Evolutionary conservation across 208 protist genomes (phyloP).

Genomic region (Endotrypanum monterogeii): DNA sequence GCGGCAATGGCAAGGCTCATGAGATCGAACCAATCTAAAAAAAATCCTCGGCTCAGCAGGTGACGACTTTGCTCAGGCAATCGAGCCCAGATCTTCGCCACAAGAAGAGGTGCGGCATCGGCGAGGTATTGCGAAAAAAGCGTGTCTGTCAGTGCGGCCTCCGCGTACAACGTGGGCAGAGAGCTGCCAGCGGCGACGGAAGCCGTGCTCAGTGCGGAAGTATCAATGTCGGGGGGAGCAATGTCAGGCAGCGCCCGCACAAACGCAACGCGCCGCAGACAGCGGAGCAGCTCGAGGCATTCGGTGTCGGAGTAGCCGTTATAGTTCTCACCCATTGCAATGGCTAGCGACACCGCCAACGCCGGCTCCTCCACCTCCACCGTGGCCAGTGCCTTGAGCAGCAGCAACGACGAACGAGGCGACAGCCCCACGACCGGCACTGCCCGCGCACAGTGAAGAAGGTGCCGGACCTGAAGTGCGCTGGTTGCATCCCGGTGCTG

Average conservation of each 20-base stretch:
- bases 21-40: slow-evolving; percentile 82
- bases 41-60: slow-evolving; percentile 53
- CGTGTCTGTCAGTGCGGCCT: slow-evolving; percentile 37
- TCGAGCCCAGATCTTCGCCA: slow-evolving; percentile 72
- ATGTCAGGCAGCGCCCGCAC: slow-evolving; percentile 57
- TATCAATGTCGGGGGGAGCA: slow-evolving; percentile 22
- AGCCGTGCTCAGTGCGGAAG: slow-evolving; percentile 9
- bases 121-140: slow-evolving; percentile 55
- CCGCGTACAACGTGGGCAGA: slow-evolving; percentile 46
- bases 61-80: slow-evolving; percentile 73
- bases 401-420: slow-evolving; percentile 53
- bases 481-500: slow-evolving; percentile 58
- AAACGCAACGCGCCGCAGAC: slow-evolving; percentile 72
- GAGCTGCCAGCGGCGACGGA: neutral
- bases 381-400: slow-evolving; percentile 70
- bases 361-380: slow-evolving; percentile 76
- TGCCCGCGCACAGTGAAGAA: slow-evolving; percentile 43
- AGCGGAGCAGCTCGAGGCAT: slow-evolving; percentile 82
- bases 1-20: slow-evolving; percentile 71
- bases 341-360: slow-evolving; percentile 67
- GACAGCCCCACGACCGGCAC: slow-evolving; percentile 61
- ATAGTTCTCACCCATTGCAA: slow-evolving; percentile 81
- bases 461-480: slow-evolving; percentile 53
- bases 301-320: slow-evolving; percentile 54
- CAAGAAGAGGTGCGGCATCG: slow-evolving; percentile 70